phyloP scores from a whole-genome alignment of 805 yeast species.

The Hanseniaspora vineae region DNA sequence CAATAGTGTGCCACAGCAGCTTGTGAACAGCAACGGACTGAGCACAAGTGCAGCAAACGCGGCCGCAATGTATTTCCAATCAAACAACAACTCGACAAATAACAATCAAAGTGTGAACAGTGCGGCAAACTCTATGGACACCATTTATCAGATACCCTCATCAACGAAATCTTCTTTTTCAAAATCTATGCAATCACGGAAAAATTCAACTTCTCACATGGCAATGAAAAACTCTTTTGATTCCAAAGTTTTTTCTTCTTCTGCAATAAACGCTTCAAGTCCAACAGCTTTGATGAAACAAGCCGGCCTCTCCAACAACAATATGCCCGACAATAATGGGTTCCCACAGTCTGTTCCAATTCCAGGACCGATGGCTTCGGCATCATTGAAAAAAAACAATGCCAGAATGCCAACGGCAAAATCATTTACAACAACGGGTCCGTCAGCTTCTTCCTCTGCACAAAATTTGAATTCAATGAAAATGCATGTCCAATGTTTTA shows the following conservation, averaged over 20 bases:
- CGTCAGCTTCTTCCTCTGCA: not conserved
- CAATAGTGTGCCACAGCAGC: too few species aligned
- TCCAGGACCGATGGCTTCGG: not conserved
- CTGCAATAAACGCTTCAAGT: not conserved
- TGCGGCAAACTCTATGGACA: not conserved
- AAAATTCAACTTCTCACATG: not conserved
- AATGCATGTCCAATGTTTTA: slow-evolving; percentile 48
- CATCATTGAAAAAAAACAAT: not conserved
- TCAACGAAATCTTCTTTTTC: not conserved
- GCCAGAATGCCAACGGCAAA: not conserved
- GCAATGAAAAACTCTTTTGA: not conserved
- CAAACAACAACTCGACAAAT: slow-evolving; percentile 1
- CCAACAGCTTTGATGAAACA: not conserved
- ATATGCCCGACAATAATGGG: not conserved
- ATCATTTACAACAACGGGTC: not conserved
- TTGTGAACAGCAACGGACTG: not conserved
- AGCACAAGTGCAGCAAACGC: slow-evolving; percentile 1
- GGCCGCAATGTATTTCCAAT: not conserved
- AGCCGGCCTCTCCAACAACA: not conserved
- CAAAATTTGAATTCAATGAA: slow-evolving; percentile 7
- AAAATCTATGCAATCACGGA: not conserved
- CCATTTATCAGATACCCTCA: not conserved
- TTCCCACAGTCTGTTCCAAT: not conserved
- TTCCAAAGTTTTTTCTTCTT: not conserved
- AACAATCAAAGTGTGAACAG: not conserved